phyloP scores from a whole-genome alignment of 2,329 filamentous ascomycete genomes.

The Aspergillus niger region DNA sequence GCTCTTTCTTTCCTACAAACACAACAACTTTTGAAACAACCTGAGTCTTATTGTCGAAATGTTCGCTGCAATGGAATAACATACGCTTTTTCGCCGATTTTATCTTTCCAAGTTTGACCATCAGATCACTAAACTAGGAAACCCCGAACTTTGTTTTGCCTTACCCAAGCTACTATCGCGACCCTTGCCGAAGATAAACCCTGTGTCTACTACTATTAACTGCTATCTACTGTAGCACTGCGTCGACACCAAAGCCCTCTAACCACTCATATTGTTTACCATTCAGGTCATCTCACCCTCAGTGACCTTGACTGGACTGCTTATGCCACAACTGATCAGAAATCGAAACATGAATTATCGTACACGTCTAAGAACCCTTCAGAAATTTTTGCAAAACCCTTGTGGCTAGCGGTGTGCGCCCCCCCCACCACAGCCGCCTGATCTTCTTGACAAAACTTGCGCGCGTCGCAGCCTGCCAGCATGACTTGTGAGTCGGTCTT shows the following conservation, averaged over 20 bases:
- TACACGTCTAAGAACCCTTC: conserved; percentile 16
- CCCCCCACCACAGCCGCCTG: neutral
- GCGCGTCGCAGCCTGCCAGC: neutral
- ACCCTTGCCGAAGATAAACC: neutral
- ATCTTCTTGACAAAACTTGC: neutral
- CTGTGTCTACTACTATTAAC: neutral
- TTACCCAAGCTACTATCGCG: neutral
- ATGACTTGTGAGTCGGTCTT: conserved; percentile 1
- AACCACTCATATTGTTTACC: neutral
- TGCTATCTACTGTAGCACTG: neutral
- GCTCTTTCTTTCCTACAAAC: neutral
- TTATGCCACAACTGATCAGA: neutral
- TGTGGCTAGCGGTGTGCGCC: conserved; percentile 25
- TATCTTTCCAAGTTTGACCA: conserved; percentile 2
- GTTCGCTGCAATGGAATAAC: conserved; percentile 24
- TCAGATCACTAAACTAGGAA: neutral
- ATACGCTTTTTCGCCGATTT: conserved; percentile 14
- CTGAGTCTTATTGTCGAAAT: neutral
- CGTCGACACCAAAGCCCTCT: neutral
- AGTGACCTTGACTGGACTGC: neutral
- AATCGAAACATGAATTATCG: conserved; percentile 19
- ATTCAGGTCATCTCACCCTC: neutral
- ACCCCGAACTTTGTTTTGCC: neutral
- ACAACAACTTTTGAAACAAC: neutral
- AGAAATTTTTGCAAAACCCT: conserved; percentile 18